These are phyloP conservation scores for Chaetomium cochliodes DNA, from an alignment of 495 filamentous ascomycete genomes.

Conservation along the genomic window DNA sequence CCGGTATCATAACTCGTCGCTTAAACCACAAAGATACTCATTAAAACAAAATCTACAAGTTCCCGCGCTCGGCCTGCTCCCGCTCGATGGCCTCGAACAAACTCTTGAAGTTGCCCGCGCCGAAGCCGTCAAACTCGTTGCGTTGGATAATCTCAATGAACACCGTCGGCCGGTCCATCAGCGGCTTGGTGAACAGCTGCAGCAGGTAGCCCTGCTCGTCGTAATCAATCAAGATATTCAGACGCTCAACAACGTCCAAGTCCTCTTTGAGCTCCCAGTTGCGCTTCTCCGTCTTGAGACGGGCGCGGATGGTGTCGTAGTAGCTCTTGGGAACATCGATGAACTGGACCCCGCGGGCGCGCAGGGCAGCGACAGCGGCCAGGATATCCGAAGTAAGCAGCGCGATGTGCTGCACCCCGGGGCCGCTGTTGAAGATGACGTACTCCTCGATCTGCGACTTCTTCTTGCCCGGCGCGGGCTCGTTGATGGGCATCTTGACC, in stretches of 20 bases:
- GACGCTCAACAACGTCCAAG: slow-evolving; percentile 64
- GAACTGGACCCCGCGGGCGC: slow-evolving; percentile 80
- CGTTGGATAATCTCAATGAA: slow-evolving; percentile 94
- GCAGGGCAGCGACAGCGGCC: slow-evolving; percentile 66
- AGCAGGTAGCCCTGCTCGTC: slow-evolving; percentile 84
- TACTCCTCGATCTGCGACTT: slow-evolving; percentile 92
- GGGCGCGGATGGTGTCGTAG: slow-evolving; percentile 69
- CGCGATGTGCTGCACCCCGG: slow-evolving; percentile 90
- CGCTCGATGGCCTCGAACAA: slow-evolving; percentile 90
- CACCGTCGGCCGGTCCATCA: slow-evolving; percentile 90
- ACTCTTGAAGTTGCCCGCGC: slow-evolving; percentile 92
- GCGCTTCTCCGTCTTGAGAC: slow-evolving; percentile 57
- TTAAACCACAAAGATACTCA: neutral
- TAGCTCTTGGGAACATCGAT: slow-evolving; percentile 81
- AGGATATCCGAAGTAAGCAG: slow-evolving; percentile 79
- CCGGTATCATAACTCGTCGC: slow-evolving; percentile 6
- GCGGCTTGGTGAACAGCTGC: slow-evolving; percentile 85
- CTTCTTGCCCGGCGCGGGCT: slow-evolving; percentile 82
- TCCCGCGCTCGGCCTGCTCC: slow-evolving; percentile 80
- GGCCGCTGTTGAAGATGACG: slow-evolving; percentile 78
- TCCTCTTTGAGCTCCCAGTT: slow-evolving; percentile 66
- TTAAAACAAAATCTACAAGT: slow-evolving; percentile 52
- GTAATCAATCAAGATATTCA: slow-evolving; percentile 89
- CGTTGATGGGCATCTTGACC: slow-evolving; percentile 97
- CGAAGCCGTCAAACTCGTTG: slow-evolving; percentile 82